Evolutionary conservation across 2,329 filamentous ascomycete genomes (phyloP).

Genomic region (Colletotrichum sp.): DNA sequence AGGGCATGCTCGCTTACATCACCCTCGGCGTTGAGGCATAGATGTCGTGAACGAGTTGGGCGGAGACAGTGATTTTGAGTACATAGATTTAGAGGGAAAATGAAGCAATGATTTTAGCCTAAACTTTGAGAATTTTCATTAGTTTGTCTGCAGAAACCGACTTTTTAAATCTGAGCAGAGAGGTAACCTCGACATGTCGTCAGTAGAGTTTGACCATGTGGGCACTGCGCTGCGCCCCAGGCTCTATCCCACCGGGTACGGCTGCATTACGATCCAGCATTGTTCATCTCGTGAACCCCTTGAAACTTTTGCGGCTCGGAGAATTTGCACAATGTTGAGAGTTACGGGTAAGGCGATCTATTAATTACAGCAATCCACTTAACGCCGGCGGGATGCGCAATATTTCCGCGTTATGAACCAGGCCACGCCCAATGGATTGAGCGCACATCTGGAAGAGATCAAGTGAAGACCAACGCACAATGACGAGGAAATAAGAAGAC

Average conservation of each 20-base stretch:
- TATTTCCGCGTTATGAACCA: not conserved
- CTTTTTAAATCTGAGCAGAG: not conserved
- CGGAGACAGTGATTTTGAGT: not conserved
- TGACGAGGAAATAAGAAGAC: too few species aligned
- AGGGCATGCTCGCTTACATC: slow-evolving; percentile 13
- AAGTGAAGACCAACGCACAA: not conserved
- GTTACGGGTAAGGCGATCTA: not conserved
- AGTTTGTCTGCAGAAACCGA: not conserved
- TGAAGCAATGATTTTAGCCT: not conserved
- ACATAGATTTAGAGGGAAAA: not conserved
- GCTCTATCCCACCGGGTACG: not conserved
- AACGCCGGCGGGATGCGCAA: not conserved
- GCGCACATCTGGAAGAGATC: not conserved
- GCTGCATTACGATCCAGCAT: not conserved
- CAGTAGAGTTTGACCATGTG: not conserved
- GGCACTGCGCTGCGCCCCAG: not conserved
- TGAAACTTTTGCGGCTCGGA: not conserved
- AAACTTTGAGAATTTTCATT: not conserved
- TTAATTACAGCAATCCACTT: not conserved
- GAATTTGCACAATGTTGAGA: not conserved
- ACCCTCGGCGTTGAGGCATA: slow-evolving; percentile 9
- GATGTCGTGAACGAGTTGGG: not conserved
- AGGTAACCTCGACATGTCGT: not conserved
- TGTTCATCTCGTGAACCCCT: not conserved
- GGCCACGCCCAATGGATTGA: not conserved